A percentile compares a stretch with the other conserved stretches of the same genome.
phyloP scores from a whole-genome alignment of 352 stramenopile genomes.

The Pythium rhizo-oryzae region DNA sequence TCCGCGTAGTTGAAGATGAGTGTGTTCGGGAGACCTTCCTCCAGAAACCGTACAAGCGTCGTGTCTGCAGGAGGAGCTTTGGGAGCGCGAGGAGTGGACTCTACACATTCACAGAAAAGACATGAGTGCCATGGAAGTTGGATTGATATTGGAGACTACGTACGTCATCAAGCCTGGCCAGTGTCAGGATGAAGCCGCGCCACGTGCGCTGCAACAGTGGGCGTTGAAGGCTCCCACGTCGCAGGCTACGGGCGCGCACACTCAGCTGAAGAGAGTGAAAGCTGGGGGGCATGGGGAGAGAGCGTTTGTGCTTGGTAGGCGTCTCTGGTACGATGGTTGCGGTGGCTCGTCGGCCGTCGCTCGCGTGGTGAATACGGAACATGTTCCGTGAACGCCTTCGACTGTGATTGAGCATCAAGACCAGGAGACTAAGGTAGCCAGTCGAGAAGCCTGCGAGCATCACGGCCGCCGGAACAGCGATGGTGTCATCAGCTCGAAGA shows the following conservation, averaged over 20 bases:
- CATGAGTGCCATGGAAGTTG: background rate
- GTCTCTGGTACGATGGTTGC: background rate
- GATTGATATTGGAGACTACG: background rate
- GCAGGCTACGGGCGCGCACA: no score
- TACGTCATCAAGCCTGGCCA: background rate
- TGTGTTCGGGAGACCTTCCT: conserved; percentile 39
- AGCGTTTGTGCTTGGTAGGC: no score
- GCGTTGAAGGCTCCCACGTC: no score
- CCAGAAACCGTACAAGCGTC: conserved; percentile 42
- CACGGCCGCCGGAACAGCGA: conserved; percentile 28
- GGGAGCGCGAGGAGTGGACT: conserved; percentile 41
- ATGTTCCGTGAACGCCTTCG: background rate
- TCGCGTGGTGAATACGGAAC: background rate
- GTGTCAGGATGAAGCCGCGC: no score
- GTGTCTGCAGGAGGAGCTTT: conserved; percentile 49
- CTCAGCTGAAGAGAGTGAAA: no score
- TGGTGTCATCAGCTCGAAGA: conserved; percentile 19
- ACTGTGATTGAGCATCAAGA: conserved; percentile 32
- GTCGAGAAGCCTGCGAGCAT: conserved; percentile 37
- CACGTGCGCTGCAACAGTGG: no score
- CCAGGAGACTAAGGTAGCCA: conserved; percentile 37
- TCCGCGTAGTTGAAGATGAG: conserved; percentile 43
- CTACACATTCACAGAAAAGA: conserved; percentile 15
- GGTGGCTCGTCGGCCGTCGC: background rate
- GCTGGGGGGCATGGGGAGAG: no score